These are phyloP conservation scores for Periconia sp. DNA, from an alignment of 2,329 filamentous ascomycete species.

Conservation along the genomic window DNA sequence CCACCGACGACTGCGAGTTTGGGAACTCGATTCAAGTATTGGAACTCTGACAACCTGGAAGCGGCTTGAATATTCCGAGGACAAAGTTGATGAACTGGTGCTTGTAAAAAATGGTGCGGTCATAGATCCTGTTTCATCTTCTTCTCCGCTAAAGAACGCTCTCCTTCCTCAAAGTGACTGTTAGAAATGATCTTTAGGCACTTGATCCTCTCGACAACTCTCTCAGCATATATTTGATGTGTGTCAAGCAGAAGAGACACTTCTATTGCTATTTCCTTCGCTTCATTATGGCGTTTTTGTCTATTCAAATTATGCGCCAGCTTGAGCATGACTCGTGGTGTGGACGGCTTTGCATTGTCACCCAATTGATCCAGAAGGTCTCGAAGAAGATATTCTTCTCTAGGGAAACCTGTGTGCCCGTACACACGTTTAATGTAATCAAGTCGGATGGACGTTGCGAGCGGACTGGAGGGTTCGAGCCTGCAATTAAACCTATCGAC, in stretches of 20 bases:
- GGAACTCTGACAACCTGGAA: constrained; percentile 91
- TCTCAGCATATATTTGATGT: constrained; percentile 19
- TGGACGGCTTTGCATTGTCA: constrained; percentile 2
- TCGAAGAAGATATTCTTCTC: constrained; percentile 9
- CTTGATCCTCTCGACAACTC: constrained; percentile 19
- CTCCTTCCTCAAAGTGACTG: constrained; percentile 23
- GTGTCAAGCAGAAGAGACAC: constrained; percentile 15
- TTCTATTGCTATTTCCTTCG: constrained; percentile 9
- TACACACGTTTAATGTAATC: no score
- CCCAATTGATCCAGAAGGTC: constrained; percentile 2
- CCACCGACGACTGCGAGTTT: constrained; percentile 76
- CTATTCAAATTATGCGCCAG: constrained; percentile 18
- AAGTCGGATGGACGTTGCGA: no score
- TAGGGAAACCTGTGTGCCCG: no score
- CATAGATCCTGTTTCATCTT: constrained; percentile 19
- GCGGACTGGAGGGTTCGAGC: no score
- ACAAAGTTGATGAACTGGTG: constrained; percentile 41
- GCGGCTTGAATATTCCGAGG: constrained; percentile 68
- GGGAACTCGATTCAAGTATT: constrained; percentile 86
- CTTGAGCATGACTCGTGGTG: constrained; percentile 19
- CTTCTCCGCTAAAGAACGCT: no score
- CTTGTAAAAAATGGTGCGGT: constrained; percentile 37
- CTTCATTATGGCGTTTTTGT: constrained; percentile 20
- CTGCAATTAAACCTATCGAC: no score
- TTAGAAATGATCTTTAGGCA: constrained; percentile 18